Percentiles rank a stretch among this genome's conserved stretches.
Evolutionary conservation across 306 rosid genomes (phyloP).

Genomic region (Abrus precatorius): DNA sequence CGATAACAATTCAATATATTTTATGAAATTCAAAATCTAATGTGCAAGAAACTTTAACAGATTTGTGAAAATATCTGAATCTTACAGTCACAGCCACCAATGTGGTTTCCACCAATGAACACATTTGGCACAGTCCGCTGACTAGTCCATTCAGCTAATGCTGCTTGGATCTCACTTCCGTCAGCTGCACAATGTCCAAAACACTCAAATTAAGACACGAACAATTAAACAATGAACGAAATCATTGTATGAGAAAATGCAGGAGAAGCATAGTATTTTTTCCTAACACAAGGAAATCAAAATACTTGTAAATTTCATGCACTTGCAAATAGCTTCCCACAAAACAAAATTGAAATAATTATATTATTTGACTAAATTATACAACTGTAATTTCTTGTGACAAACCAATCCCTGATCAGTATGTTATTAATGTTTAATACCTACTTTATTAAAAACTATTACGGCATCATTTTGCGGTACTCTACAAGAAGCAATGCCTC

Average conservation of each 20-base stretch:
- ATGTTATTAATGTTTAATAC: not conserved
- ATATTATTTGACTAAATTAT: not conserved
- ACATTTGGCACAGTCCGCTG: constrained; percentile 94
- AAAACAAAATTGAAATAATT: not conserved
- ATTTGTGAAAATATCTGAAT: constrained; percentile 26
- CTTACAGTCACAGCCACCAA: constrained; percentile 95
- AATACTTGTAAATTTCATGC: constrained; percentile 5
- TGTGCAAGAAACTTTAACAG: not conserved
- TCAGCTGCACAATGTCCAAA: constrained; percentile 68
- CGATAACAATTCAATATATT: constrained; percentile 2
- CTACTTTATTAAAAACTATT: not conserved
- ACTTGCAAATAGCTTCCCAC: constrained; percentile 20
- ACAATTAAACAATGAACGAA: not conserved
- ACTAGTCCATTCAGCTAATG: constrained; percentile 75
- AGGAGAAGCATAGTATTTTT: not conserved
- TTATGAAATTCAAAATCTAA: constrained; percentile 19
- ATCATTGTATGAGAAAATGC: not conserved
- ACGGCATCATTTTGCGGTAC: not conserved
- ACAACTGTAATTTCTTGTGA: not conserved
- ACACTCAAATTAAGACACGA: constrained; percentile 13
- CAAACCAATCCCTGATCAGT: constrained; percentile 23
- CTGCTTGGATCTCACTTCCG: constrained; percentile 76
- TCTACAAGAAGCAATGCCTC: not conserved
- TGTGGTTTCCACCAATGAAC: constrained; percentile 85
- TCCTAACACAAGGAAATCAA: constrained; percentile 1